Percentiles rank a stretch among this genome's conserved stretches.
phyloP scores from a whole-genome alignment of 805 yeast genomes.

The Candida andamanensis region DNA sequence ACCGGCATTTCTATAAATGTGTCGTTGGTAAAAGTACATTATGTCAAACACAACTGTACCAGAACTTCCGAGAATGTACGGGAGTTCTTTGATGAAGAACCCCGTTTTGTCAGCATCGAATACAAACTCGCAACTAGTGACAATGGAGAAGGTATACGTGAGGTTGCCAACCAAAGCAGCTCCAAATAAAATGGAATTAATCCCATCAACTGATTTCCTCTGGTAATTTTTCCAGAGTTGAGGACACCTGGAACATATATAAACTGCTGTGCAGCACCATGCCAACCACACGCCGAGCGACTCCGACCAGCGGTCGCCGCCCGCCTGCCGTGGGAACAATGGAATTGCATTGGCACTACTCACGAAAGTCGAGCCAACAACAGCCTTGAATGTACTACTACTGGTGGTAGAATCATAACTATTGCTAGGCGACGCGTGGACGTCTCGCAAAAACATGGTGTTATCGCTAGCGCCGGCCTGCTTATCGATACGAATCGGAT shows the following conservation, averaged over 20 bases:
- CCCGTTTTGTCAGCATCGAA: constrained; percentile 25
- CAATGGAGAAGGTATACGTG: constrained; percentile 69
- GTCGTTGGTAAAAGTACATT: constrained; percentile 60
- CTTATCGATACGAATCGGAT: neutral
- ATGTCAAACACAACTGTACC: constrained; percentile 82
- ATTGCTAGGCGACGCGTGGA: constrained; percentile 11
- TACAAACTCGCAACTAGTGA: constrained; percentile 54
- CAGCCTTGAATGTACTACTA: neutral
- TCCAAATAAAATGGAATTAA: constrained; percentile 73
- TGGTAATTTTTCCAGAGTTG: constrained; percentile 72
- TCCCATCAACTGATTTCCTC: constrained; percentile 81
- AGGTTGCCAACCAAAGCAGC: constrained; percentile 77
- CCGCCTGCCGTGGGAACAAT: neutral
- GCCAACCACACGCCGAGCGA: constrained; percentile 41
- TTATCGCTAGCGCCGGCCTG: no score
- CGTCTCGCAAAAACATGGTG: no score
- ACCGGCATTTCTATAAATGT: constrained; percentile 23
- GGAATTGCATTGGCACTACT: constrained; percentile 13
- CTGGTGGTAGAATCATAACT: constrained; percentile 13
- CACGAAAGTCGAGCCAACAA: constrained; percentile 8
- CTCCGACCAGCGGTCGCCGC: neutral
- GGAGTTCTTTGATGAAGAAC: constrained; percentile 66
- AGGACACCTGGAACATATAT: constrained; percentile 77
- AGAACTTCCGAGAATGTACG: constrained; percentile 77
- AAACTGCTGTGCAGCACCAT: constrained; percentile 74